Base-by-base conservation (phyloP, 2,329 filamentous ascomycete genomes). In the Neofusicoccum sp. region DNA sequence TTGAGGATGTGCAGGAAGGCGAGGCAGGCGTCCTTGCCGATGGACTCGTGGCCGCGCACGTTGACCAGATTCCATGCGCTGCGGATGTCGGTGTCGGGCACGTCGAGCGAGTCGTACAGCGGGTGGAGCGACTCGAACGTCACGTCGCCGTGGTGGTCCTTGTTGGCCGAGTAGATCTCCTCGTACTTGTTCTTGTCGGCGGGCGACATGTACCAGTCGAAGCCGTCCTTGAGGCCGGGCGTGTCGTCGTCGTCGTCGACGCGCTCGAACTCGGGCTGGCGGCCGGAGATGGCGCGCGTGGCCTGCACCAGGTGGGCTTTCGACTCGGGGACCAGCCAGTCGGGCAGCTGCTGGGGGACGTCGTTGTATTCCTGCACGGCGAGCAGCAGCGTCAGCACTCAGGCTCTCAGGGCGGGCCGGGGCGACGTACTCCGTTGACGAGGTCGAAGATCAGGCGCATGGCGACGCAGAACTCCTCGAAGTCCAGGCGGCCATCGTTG, bases 131-230 rank as follows among this genome's bases (percentile, higher is more conserved):
- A 82, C 62, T 86, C 82, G 76, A 97, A 95, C 88, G 72, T 65
- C 36, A 77, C 74, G 65, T 96, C 91, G 65, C 95, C 95, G 56
- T 93, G 88, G 73, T 88, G 86, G 75, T 96, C 90, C 63, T 92
- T 86, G 78, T 92, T 96, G 69, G 96, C 92, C 65, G 89, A 89
- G 78, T 98, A 99, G 76, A 99, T 99, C 69, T 93, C 91, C 76
- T 97, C 92, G 79, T 99, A 99, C 77, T 97, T 98, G 65, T 86
- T 73, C 78, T 96, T 96, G 78, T 99, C 93, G 31, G 81, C 77
- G 0, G 95, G 95, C 63, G 87, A 92, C 91, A 99, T 99, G 79
- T 99, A 99, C 95, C 95, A 99, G 75, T 99, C 95, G 75, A 99
- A 99, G 11, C 93, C 93, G 76, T 97, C 92, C 74, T 96, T 96